A percentile compares a stretch with the other conserved stretches of the same genome.
Evolutionary conservation across 257 asterid genomes (phyloP).

Genomic region (Hygrophila difformis): DNA sequence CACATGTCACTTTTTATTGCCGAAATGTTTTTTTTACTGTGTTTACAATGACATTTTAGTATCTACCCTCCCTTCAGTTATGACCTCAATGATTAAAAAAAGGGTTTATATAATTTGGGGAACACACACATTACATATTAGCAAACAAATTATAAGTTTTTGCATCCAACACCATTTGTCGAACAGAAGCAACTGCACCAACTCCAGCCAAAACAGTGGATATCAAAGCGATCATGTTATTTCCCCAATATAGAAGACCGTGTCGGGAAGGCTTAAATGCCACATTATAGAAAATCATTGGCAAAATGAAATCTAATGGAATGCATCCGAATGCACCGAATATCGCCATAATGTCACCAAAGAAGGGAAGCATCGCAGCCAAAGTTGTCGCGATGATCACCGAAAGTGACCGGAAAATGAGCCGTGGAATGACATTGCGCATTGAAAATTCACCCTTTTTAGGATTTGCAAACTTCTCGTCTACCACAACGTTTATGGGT

Average conservation of each 20-base stretch:
- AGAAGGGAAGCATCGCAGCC: conserved; percentile 78
- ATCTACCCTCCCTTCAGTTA: no score
- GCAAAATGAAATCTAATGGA: conserved; percentile 60
- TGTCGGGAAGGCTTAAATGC: conserved; percentile 43
- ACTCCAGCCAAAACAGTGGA: conserved; percentile 32
- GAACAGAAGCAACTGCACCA: conserved; percentile 51
- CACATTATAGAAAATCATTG: conserved; percentile 51
- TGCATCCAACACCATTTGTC: conserved; percentile 56
- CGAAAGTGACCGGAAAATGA: conserved; percentile 39
- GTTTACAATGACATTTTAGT: no score
- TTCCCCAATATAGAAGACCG: conserved; percentile 34
- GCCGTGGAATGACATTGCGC: conserved; percentile 40
- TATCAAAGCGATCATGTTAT: conserved; percentile 28
- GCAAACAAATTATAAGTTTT: conserved; percentile 48
- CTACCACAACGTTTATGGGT: conserved; percentile 52
- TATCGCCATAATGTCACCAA: conserved; percentile 69
- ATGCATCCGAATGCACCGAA: conserved; percentile 62
- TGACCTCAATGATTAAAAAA: no score
- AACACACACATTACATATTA: conserved; percentile 20
- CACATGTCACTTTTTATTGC: no score
- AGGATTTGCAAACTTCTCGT: conserved; percentile 44
- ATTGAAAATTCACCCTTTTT: conserved; percentile 27
- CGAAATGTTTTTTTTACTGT: no score
- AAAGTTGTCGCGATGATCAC: conserved; percentile 38
- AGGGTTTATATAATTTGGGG: no score